Evolutionary conservation across 306 rosid species (phyloP), one percentile per base, ranked within the genome.

Genomic region (Betula pendula): DNA sequence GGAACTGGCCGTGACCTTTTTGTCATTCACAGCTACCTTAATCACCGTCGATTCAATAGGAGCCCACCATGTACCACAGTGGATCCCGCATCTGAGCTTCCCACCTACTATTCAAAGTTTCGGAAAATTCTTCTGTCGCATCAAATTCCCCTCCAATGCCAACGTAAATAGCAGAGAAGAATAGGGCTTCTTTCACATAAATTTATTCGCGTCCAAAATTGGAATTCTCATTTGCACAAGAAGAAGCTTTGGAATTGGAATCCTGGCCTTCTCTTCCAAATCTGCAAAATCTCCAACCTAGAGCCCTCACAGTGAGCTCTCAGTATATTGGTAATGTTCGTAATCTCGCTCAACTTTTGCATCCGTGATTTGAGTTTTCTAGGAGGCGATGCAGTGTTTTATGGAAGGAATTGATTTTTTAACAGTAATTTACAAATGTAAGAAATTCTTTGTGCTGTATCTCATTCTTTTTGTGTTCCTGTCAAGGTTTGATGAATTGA

Each of bases 81-180:
- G 42, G 68, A 8, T 29, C 22, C 68, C 42, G n/a, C 20, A 15
- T 29, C 3, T 60, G 42, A 29, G 33, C 5, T 14, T 25, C 42
- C 40, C 5, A 72, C 51, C 78, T 72, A 51, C 82, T 45, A 10
- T 72, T 79, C 78, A 79, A 72, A 63, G 62, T 42, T 19, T 24
- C 35, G 13, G 11, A 8, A 44, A 44, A 33, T 29, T 60, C 68
- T 6, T 60, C 42, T 2, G 20, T 60, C 40, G 1, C 43, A 2
- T 60, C 42, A 29, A 5, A 66, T 66, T 66, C 70, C 25, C 48
- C 70, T 65, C 70, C 70, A 66, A 1, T 38, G 6, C 29, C 24
- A 35, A 65, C 48, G 29, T 19, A 65, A 31, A n/a, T 29, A 60
- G 43, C 68, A 12, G 31, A 11, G 66, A 8, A 25, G 27, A 59